Percentiles rank a stretch among this genome's conserved stretches.
phyloP scores from a whole-genome alignment of 352 stramenopile species.

The Thraustochytrium sp. region DNA sequence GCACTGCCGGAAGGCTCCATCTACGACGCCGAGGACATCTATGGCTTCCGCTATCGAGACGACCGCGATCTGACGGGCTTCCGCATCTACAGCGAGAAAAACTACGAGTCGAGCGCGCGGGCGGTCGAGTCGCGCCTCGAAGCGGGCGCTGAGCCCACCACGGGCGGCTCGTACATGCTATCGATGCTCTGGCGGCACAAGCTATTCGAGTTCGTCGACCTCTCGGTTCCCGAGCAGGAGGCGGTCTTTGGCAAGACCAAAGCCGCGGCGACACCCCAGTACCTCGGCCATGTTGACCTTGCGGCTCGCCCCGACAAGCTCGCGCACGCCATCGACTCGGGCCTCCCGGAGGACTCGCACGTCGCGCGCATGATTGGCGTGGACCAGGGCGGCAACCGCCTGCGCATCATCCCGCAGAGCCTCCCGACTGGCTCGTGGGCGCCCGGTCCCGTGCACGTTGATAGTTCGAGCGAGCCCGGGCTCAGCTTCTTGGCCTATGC shows the following conservation, averaged over 20 bases:
- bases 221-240: not conserved
- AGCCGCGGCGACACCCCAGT: not conserved
- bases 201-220: not conserved
- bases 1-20: not conserved
- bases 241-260: not conserved
- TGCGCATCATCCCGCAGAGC: slow-evolving; percentile 4
- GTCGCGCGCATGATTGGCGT: slow-evolving; percentile 12
- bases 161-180: slow-evolving; percentile 12
- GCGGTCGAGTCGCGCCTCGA: not conserved
- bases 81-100: not conserved
- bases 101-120: not conserved
- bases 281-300: not conserved
- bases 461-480: slow-evolving; percentile 11
- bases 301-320: slow-evolving; percentile 12
- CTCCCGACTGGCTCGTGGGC: not conserved
- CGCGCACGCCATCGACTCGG: slow-evolving; percentile 25
- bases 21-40: slow-evolving; percentile 30
- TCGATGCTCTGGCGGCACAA: slow-evolving; percentile 1
- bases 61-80: slow-evolving; percentile 5
- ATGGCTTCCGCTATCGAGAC: slow-evolving; percentile 19
- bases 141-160: not conserved
- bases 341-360: slow-evolving; percentile 21
- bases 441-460: not conserved
- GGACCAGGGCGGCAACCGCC: not conserved
- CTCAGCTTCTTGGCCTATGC: not conserved